Percentiles rank a stretch among this genome's conserved stretches.
Evolutionary conservation across 176 grass and related monocot genomes (phyloP).

Genomic region (Hyparrhenia diplandra): DNA sequence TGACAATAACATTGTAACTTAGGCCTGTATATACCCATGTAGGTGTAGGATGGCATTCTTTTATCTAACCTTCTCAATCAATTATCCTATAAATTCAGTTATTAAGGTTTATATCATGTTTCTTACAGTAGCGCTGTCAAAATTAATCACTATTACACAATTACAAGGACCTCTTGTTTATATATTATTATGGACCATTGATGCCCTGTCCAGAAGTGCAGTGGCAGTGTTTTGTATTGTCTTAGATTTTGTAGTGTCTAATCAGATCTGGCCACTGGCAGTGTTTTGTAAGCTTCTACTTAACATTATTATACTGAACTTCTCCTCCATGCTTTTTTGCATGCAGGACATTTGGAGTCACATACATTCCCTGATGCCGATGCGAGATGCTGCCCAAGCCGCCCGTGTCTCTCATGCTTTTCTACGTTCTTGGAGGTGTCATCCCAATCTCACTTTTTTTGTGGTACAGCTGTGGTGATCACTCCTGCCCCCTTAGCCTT

Average conservation of each 20-base stretch:
- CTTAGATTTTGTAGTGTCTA: too few species aligned
- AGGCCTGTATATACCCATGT: neutral
- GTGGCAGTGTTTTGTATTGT: too few species aligned
- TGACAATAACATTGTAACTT: neutral
- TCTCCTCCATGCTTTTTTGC: neutral
- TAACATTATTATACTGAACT: neutral
- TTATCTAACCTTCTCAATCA: neutral
- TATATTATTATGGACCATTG: neutral
- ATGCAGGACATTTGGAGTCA: neutral
- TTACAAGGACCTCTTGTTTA: slow-evolving; percentile 4
- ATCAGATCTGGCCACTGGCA: too few species aligned
- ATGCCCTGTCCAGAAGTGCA: slow-evolving; percentile 10
- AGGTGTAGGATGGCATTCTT: neutral
- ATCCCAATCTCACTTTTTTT: too few species aligned
- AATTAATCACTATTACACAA: slow-evolving; percentile 2
- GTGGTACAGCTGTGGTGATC: too few species aligned
- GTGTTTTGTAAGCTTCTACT: too few species aligned
- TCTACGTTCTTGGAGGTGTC: too few species aligned
- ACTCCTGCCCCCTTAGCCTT: too few species aligned
- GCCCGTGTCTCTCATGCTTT: too few species aligned
- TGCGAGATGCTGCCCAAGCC: too few species aligned
- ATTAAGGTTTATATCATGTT: neutral
- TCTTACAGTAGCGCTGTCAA: neutral
- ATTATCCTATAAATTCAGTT: neutral
- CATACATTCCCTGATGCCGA: neutral